phyloP scores from a whole-genome alignment of 108 stramenopile genomes.

The Bacterosira constricta region DNA sequence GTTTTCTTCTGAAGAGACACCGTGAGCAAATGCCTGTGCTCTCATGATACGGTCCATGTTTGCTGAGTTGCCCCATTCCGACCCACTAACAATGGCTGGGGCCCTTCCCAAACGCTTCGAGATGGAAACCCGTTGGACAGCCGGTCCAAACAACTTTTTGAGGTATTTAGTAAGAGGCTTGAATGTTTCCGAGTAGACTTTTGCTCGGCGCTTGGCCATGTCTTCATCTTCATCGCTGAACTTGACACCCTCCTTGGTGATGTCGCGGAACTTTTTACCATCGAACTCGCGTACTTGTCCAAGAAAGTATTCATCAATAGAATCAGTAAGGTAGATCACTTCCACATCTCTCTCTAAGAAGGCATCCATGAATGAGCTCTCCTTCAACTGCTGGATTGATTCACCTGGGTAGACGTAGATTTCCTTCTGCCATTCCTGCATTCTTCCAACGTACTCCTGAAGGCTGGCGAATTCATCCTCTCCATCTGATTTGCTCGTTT shows the following conservation, averaged over 20 bases:
- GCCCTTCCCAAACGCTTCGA: slow-evolving; percentile 89
- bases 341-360: slow-evolving; percentile 93
- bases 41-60: slow-evolving; percentile 99
- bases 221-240: slow-evolving; percentile 98
- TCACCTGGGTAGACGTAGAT: slow-evolving; percentile 97
- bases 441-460: slow-evolving; percentile 91
- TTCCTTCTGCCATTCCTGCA: slow-evolving; percentile 99
- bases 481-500: slow-evolving; percentile 80
- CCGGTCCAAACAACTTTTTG: slow-evolving; percentile 88
- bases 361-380: slow-evolving; percentile 94
- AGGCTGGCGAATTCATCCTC: slow-evolving; percentile 77
- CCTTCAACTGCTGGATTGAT: slow-evolving; percentile 75
- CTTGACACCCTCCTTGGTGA: slow-evolving; percentile 96
- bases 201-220: slow-evolving; percentile 87
- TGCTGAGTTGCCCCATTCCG: slow-evolving; percentile 94
- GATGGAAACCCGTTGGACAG: slow-evolving; percentile 88
- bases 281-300: slow-evolving; percentile 77
- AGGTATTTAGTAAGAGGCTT: slow-evolving; percentile 96
- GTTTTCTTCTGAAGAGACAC: slow-evolving; percentile 49
- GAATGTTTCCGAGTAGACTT: slow-evolving; percentile 94
- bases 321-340: slow-evolving; percentile 94
- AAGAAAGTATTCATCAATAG: slow-evolving; percentile 96
- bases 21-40: slow-evolving; percentile 94
- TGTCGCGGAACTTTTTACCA: slow-evolving; percentile 87
- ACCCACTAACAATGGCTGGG: slow-evolving; percentile 93